Conservation (phyloP, 768 basidiomycete genomes). For the Auriscalpium orientale region DNA sequence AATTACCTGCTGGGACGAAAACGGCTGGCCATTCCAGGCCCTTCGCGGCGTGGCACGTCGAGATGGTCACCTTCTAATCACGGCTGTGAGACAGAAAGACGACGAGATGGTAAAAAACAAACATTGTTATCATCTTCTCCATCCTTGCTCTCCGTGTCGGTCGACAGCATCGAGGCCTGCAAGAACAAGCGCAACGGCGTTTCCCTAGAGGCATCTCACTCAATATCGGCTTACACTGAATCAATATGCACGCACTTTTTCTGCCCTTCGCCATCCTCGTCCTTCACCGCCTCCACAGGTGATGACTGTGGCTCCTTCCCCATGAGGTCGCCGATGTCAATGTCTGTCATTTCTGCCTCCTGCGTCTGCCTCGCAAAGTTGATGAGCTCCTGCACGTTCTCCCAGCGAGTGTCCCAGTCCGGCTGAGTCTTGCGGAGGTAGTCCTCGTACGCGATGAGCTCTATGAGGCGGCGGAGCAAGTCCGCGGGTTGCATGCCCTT, state of each 20-base stretch:
- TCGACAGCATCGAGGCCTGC: slow-evolving; percentile 76
- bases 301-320: neutral
- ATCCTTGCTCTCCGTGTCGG: slow-evolving; percentile 61
- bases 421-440: slow-evolving; percentile 62
- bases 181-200: slow-evolving; percentile 67
- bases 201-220: slow-evolving; percentile 21
- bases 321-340: neutral
- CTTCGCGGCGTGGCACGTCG: slow-evolving; percentile 87
- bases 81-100: neutral
- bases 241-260: too few relatives aligned
- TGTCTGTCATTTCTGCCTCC: neutral
- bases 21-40: slow-evolving; percentile 92
- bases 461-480: slow-evolving; percentile 51
- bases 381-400: slow-evolving; percentile 81
- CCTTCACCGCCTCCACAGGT: neutral
- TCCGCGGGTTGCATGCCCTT: slow-evolving; percentile 57
- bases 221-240: too few relatives aligned
- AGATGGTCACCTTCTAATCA: slow-evolving; percentile 68
- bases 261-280: neutral
- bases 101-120: slow-evolving; percentile 4
- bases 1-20: slow-evolving; percentile 61
- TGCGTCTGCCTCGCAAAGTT: slow-evolving; percentile 63
- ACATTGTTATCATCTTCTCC: slow-evolving; percentile 43
- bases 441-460: slow-evolving; percentile 55
- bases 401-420: slow-evolving; percentile 75